Evolutionary conservation across 257 asterid genomes (phyloP), one percentile per base, ranked within the genome.

Genomic region (Oldenlandia corymbosa): DNA sequence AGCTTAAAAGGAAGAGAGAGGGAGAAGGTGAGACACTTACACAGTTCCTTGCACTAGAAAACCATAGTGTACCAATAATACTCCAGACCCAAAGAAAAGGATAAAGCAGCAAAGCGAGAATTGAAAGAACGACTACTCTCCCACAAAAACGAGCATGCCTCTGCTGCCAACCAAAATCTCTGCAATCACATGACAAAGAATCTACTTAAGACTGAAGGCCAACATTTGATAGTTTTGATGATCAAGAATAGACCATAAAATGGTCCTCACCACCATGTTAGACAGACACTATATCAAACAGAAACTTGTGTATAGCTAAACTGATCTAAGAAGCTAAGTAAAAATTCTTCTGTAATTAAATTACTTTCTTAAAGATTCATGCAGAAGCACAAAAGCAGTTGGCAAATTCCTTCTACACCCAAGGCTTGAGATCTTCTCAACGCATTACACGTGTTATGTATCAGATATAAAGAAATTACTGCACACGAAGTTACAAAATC

Each of bases 91-190:
- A 79, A 71, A 92, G 96, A 69, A 92, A 92, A 51, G 98, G 98
- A 66, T 85, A 92, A 36, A 92, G 93, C 65, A 89, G 72, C 70
- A 82, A 34, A 63, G 80, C 83, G 70, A 92, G 93, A 75, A 87
- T 60, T 11, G 97, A 85, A 36, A 92, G 88, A 65, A 92, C 97
- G 45, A 80, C 90, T 54, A 82, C 65, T 75, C 97, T 80, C 73
- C 98, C 97, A 79, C 86, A 77, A 70, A 87, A 92, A 62, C 93
- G 98, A 46, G 81, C 86, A 57, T 82, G 81, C 64, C 93, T 76
- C 77, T 92, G 98, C 76, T 92, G 95, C 89, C 83, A 80, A 69
- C 98, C 98, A 68, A 92, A 85, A 84, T 92, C 98, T 83, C 97
- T 92, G 63, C 64, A 70, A 67, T 49, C 43, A 62, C 64, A 64